Conservation (phyloP, 116 monocot species). For the Phalaenopsis hybrid region DNA sequence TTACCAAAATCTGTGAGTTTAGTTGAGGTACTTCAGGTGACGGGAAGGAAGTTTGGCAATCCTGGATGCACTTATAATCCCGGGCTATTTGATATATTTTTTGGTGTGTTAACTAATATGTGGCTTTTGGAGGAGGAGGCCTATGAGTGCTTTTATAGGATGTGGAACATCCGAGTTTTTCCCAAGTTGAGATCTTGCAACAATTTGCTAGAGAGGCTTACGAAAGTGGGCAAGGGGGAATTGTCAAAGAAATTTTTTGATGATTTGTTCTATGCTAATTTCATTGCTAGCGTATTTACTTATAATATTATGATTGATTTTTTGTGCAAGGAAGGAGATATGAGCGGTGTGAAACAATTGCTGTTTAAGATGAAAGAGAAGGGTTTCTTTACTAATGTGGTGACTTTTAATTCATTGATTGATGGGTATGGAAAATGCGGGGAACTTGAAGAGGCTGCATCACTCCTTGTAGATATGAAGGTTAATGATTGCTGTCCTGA, state of each 20-base stretch:
- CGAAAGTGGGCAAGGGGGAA: conserved; percentile 18
- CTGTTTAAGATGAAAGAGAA: too few relatives aligned
- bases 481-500: conserved; percentile 32
- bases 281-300: conserved; percentile 25
- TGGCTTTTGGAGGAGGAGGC: too few relatives aligned
- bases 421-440: too few relatives aligned
- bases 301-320: too few relatives aligned
- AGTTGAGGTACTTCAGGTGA: conserved; percentile 24
- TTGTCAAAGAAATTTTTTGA: conserved; percentile 48
- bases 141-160: too few relatives aligned
- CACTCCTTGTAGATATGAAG: conserved; percentile 54
- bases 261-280: conserved; percentile 15
- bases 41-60: conserved; percentile 21
- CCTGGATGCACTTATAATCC: neutral
- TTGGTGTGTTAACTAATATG: too few relatives aligned
- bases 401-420: too few relatives aligned
- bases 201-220: conserved; percentile 48
- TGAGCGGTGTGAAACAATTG: too few relatives aligned
- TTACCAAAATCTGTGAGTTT: conserved; percentile 16
- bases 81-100: too few relatives aligned
- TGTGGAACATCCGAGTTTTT: too few relatives aligned
- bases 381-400: too few relatives aligned
- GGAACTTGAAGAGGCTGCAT: neutral
- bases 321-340: too few relatives aligned
- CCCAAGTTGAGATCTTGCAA: conserved; percentile 77